Evolutionary conservation across 805 yeast genomes (phyloP), one percentile per base, ranked within the genome.

Genomic region (Metschnikowia dekortorum): DNA sequence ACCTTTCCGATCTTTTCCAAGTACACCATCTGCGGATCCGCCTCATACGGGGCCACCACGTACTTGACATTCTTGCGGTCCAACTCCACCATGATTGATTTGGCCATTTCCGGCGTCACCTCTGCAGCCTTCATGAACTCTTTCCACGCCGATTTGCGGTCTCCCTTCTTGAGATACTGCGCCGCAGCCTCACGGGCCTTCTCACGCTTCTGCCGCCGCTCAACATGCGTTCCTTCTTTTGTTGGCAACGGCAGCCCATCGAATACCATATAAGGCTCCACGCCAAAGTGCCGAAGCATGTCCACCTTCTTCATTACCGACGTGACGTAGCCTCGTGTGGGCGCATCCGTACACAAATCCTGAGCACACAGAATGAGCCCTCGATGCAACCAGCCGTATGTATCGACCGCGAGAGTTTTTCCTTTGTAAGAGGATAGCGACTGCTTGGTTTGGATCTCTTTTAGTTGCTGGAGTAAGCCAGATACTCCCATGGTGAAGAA

Each of bases 31-130:
- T 94, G 99, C 0, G 99, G 86, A 65, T 94, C 99, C 0, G 99
- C 99, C 69, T 94, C 99, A 64, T 89, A 94, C 0, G 99, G 99
- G 0, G 99, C 98, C 8, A 94, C 99, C 7, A 94, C 80, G 60
- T 80, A 92, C 52, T 75, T 78, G 44, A 94, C 81, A 1, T 68
- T 66, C 42, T 77, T 72, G 11, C 64, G 56, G 56, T 82, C 83
- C 54, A 95, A 74, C 59, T 79, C 85, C 38, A 84, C 86, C 62
- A 91, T 89, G 10, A 92, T 75, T 10, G 89, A 78, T 59, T 87
- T 87, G 5, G 97, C 97, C 94, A 94, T 90, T 54, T 82, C 82
- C 1, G 96, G 89, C 2, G 96, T 87, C 10, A 94, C 86, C 58
- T 86, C 91, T 5, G 96, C 87, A 36, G 94, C 84, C 65, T 86